Conservation (phyloP, 2,329 filamentous ascomycete species). For the Reticulascus tulasneorum region DNA sequence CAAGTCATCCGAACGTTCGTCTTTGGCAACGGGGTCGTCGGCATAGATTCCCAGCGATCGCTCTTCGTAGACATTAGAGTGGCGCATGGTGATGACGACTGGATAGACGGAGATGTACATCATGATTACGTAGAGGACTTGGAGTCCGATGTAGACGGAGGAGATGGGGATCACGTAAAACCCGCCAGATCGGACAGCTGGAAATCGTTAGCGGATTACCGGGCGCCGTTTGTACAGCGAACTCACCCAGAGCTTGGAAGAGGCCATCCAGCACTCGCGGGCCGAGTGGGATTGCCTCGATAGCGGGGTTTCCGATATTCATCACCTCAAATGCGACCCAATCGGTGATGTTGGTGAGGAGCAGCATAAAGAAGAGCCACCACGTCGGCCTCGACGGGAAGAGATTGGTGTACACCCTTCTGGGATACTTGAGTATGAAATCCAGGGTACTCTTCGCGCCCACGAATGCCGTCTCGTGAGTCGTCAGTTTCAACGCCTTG, state of each 20-base stretch:
- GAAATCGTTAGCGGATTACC: not conserved
- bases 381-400: conserved; percentile 62
- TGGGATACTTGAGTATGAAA: conserved; percentile 53
- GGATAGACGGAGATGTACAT: conserved; percentile 66
- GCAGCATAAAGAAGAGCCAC: conserved; percentile 60
- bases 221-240: not conserved
- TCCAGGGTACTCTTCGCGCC: conserved; percentile 46
- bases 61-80: conserved; percentile 71
- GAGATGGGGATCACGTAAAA: conserved; percentile 63
- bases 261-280: conserved; percentile 59
- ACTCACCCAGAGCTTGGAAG: conserved; percentile 56
- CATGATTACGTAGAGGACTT: conserved; percentile 59
- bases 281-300: conserved; percentile 47
- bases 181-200: conserved; percentile 60
- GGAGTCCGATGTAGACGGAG: conserved; percentile 51
- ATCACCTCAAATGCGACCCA: conserved; percentile 65
- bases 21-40: conserved; percentile 20
- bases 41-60: conserved; percentile 58
- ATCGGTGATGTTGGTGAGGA: conserved; percentile 57
- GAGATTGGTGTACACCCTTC: conserved; percentile 58
- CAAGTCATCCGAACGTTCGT: conserved; percentile 11
- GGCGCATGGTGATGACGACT: conserved; percentile 59
- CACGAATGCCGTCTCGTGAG: conserved; percentile 27
- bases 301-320: conserved; percentile 56
- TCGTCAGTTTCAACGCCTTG: conserved; percentile 34